Evolutionary conservation across 2,329 filamentous ascomycete species (phyloP).

Genomic region (Myrmaecium sp.): DNA sequence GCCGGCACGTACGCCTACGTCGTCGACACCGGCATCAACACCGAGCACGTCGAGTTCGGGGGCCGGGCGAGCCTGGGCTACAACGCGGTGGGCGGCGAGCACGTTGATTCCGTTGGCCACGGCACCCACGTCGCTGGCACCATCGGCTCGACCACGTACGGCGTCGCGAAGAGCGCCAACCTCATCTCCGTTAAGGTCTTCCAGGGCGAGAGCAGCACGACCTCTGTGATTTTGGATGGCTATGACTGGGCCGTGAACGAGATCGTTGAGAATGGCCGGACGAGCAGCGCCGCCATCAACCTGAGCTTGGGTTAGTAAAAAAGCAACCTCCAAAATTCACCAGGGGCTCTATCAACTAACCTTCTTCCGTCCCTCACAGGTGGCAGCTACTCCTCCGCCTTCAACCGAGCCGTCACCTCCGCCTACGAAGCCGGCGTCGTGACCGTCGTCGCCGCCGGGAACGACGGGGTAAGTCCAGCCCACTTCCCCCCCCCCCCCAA

Average conservation of each 20-base stretch:
- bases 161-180: constrained; percentile 18
- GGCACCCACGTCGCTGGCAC: constrained; percentile 21
- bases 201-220: constrained; percentile 9
- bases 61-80: constrained; percentile 14
- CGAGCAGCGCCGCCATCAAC: constrained; percentile 18
- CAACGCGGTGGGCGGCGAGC: constrained; percentile 8
- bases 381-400: constrained; percentile 17
- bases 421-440: constrained; percentile 21
- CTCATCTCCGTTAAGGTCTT: constrained; percentile 22
- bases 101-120: constrained; percentile 15
- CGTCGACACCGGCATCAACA: constrained; percentile 47
- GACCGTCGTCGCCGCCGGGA: constrained; percentile 24
- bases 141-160: constrained; percentile 15
- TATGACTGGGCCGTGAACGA: constrained; percentile 19
- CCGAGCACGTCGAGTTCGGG: constrained; percentile 29
- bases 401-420: constrained; percentile 21
- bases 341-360: constrained; percentile 8
- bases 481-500: too few relatives aligned
- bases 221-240: constrained; percentile 14
- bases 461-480: too few relatives aligned
- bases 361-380: too few relatives aligned
- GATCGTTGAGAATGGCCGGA: constrained; percentile 12
- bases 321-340: constrained; percentile 7
- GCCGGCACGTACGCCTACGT: constrained; percentile 37
- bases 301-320: constrained; percentile 17